Conservation (phyloP, 73 alveolate genomes). For the Uronychia setigera region DNA sequence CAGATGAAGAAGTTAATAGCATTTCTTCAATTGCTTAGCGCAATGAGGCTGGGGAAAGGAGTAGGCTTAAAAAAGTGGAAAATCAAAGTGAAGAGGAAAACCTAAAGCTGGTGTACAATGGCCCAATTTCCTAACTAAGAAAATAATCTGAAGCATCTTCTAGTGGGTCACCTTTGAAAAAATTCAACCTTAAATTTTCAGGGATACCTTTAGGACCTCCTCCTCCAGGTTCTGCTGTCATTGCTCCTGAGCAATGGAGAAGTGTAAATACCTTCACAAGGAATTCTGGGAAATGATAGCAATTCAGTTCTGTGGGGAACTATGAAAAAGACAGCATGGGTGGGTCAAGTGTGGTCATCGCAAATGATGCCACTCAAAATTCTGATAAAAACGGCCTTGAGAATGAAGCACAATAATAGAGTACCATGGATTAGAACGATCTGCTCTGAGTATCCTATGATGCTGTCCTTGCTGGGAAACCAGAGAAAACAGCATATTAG, state of each 20-base stretch:
- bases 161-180: neutral
- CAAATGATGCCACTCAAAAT: too few species aligned
- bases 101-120: neutral
- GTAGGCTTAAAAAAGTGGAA: neutral
- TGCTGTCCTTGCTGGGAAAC: too few species aligned
- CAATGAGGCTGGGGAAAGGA: neutral
- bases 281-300: neutral
- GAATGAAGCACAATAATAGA: too few species aligned
- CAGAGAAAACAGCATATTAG: too few species aligned
- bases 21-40: too few species aligned
- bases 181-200: too few species aligned
- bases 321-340: neutral
- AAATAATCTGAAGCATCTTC: too few species aligned
- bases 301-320: neutral
- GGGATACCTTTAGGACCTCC: neutral
- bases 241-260: neutral
- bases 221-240: neutral
- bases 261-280: neutral
- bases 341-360: neutral
- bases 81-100: neutral
- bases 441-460: too few species aligned
- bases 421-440: too few species aligned
- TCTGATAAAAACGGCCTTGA: too few species aligned
- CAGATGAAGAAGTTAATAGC: neutral
- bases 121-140: too few species aligned